Conservation (phyloP, 1,284 basidiomycete species). For the Trametes polyzona region DNA sequence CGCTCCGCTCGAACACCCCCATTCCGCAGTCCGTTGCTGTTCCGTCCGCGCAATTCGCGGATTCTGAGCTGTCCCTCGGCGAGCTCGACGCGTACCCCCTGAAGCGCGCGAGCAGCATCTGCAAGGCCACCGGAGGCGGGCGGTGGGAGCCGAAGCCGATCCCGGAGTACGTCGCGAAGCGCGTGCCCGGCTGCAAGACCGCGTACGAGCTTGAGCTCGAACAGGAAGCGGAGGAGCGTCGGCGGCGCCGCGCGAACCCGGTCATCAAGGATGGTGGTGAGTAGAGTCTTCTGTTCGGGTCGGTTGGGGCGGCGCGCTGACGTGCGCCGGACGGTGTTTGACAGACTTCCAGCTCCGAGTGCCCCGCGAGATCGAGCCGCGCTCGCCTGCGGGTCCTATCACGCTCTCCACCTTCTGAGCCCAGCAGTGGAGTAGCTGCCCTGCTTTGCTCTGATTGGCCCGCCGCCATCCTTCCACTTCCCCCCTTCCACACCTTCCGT, state of each 20-base stretch:
- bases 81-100: conserved; percentile 74
- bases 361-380: conserved; percentile 48
- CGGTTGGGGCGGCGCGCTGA: conserved; percentile 5
- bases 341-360: conserved; percentile 66
- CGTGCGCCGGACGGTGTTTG: conserved; percentile 6
- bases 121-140: conserved; percentile 76
- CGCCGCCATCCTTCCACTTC: background rate
- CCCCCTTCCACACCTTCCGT: background rate
- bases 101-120: conserved; percentile 61
- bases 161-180: conserved; percentile 49
- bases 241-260: conserved; percentile 54
- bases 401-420: conserved; percentile 60
- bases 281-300: conserved; percentile 23
- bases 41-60: conserved; percentile 49
- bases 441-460: conserved; percentile 1
- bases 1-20: conserved; percentile 38
- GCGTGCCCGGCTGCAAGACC: conserved; percentile 65
- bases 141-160: conserved; percentile 68
- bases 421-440: background rate
- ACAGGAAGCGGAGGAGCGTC: conserved; percentile 57
- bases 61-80: conserved; percentile 41
- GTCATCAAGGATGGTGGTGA: conserved; percentile 63
- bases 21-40: conserved; percentile 36
- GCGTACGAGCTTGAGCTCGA: conserved; percentile 70
- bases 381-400: conserved; percentile 38